Base-by-base conservation (phyloP, 352 stramenopile species). In the Phytophthora pinifolia region DNA sequence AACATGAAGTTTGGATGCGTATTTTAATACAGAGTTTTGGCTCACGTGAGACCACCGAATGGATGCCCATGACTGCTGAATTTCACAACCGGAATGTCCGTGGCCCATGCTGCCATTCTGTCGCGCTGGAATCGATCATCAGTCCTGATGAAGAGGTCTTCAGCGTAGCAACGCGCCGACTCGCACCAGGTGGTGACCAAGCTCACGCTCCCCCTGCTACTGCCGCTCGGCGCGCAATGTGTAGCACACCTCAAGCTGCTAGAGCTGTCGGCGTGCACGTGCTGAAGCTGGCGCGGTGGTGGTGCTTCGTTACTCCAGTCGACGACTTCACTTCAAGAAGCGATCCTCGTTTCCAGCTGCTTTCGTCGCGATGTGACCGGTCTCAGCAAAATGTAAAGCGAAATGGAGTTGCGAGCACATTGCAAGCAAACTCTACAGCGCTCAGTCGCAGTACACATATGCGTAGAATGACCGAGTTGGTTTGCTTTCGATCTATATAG, bases 1-100 rank as follows among this genome's bases (percentile, higher is more conserved):
- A 33, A 35, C 42, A 46, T 33, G 27, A 43, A 43, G 38, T 57
- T 54, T 60, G 50, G 15, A 54, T 50, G 55, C 36, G 57, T 61
- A 56, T 62, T 46, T 25, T 6, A 51, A 43, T 52, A n/a, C n/a
- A n/a, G 37, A 31, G 57, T 9, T 4, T 33, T 55, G 30, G 9
- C 3, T 27, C 22, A 27, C 22, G 3, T 27, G 14, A 47, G 9
- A 47, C 41, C 20, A 46, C 41, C 12, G n/a, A 36, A 47, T 47
- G 25, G 17, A 36, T 32, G 15, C n/a, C n/a, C n/a, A n/a, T n/a
- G n/a, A n/a, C n/a, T n/a, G n/a, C n/a, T n/a, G n/a, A n/a, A n/a
- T n/a, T n/a, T n/a, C n/a, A n/a, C 22, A 14, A 4, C 27, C 15
- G 43, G 15, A 49, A 37, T 10, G n/a, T 10, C 10, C 15, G 43